Percentiles rank a stretch among this genome's conserved stretches.
Conservation (phyloP, 805 yeast genomes). For the Saccharomyces jurei region DNA sequence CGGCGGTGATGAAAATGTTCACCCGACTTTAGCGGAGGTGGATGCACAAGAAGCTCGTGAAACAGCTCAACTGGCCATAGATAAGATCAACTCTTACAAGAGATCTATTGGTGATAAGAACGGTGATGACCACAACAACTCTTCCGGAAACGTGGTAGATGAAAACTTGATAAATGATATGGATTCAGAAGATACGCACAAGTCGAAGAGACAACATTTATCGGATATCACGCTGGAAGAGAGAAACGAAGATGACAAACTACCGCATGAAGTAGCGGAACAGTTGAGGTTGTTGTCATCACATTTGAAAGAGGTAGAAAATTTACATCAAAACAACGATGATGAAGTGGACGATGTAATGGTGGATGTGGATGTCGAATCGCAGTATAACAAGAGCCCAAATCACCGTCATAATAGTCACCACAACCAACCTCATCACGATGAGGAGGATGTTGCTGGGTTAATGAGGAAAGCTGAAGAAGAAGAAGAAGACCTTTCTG, state of each 20-base stretch:
- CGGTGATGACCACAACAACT: conserved; percentile 7
- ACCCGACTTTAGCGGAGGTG: conserved; percentile 9
- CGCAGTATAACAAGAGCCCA: conserved; percentile 6
- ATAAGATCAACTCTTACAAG: conserved; percentile 16
- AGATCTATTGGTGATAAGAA: conserved; percentile 6
- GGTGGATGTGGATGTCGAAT: conserved; percentile 21
- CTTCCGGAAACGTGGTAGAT: conserved; percentile 9
- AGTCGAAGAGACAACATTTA: neutral
- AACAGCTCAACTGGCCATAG: conserved; percentile 25
- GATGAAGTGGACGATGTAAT: conserved; percentile 13
- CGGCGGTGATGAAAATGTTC: neutral
- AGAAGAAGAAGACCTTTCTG: conserved; percentile 20
- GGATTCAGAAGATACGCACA: conserved; percentile 6
- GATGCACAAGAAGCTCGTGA: conserved; percentile 19
- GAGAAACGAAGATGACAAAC: conserved; percentile 20
- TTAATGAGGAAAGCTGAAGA: conserved; percentile 2
- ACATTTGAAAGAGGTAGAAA: conserved; percentile 30
- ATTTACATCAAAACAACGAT: conserved; percentile 9
- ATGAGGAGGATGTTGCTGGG: neutral
- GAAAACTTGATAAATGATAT: conserved; percentile 14
- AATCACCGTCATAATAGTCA: conserved; percentile 2
- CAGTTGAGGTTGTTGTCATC: conserved; percentile 29
- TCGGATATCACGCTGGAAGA: neutral
- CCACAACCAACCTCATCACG: neutral
- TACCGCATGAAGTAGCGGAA: conserved; percentile 31